These are phyloP conservation scores for Leccinum glutinopallens DNA, from an alignment of 1,284 basidiomycete genomes.

Conservation along the genomic window DNA sequence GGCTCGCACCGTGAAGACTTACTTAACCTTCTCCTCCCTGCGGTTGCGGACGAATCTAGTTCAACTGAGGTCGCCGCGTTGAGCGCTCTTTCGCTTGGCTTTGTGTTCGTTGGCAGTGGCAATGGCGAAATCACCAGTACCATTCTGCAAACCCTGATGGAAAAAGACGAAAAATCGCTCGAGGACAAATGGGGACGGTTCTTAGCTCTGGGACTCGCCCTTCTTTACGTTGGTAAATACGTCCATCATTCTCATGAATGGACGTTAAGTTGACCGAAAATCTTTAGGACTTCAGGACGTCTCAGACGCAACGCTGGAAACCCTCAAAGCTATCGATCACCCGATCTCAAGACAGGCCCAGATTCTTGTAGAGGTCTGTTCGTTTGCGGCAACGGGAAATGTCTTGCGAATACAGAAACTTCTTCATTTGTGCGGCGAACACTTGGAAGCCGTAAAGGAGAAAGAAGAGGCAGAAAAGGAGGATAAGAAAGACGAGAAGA, in stretches of 20 bases:
- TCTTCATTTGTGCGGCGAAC: constrained; percentile 93
- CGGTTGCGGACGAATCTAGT: constrained; percentile 77
- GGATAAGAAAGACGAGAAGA: constrained; percentile 58
- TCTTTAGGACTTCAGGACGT: constrained; percentile 81
- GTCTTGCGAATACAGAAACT: constrained; percentile 94
- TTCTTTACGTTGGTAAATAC: constrained; percentile 85
- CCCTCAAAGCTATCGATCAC: constrained; percentile 94
- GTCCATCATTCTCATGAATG: not conserved
- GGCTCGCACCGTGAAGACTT: constrained; percentile 92
- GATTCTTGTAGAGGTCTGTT: constrained; percentile 92
- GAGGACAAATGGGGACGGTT: constrained; percentile 95
- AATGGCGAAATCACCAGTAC: constrained; percentile 92
- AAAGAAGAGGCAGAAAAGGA: constrained; percentile 53
- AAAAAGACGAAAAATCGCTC: constrained; percentile 74
- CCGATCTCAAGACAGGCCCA: constrained; percentile 90
- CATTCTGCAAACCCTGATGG: constrained; percentile 94
- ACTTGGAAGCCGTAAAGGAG: constrained; percentile 68
- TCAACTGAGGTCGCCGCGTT: constrained; percentile 92
- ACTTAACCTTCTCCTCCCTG: constrained; percentile 75
- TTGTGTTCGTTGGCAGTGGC: constrained; percentile 94
- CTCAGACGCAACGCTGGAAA: constrained; percentile 94
- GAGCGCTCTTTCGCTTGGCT: constrained; percentile 88
- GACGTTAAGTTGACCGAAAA: constrained; percentile 14
- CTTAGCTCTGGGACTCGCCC: constrained; percentile 86
- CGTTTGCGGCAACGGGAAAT: constrained; percentile 95